phyloP scores from a whole-genome alignment of 2,329 filamentous ascomycete genomes.

The Beauveria rudraprayagi region DNA sequence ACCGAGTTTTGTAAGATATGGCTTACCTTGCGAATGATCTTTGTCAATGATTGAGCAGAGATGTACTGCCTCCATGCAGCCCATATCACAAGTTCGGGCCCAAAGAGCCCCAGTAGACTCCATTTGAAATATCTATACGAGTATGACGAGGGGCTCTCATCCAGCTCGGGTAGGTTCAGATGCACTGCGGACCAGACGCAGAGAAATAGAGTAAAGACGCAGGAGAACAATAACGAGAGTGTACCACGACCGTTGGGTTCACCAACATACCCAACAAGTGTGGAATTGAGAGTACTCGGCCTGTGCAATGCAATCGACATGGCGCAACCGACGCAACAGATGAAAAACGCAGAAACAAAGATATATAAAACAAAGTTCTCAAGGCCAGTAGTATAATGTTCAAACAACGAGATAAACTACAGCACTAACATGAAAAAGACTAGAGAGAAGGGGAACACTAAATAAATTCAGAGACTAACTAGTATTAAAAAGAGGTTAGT shows the following conservation, averaged over 20 bases:
- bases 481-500: too few relatives aligned
- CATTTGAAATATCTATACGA: conserved; percentile 18
- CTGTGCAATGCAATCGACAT: too few relatives aligned
- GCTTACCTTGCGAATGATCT: conserved; percentile 8
- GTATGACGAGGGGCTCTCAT: conserved; percentile 3
- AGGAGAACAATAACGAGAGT: conserved; percentile 22
- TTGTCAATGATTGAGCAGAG: conserved; percentile 9
- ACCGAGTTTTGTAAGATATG: background rate
- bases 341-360: too few relatives aligned
- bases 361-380: too few relatives aligned
- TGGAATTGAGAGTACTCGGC: background rate
- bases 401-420: too few relatives aligned
- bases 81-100: conserved; percentile 24
- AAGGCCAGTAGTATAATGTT: too few relatives aligned
- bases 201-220: conserved; percentile 24
- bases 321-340: too few relatives aligned
- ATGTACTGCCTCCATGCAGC: conserved; percentile 21
- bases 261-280: background rate
- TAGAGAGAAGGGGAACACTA: too few relatives aligned
- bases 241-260: conserved; percentile 23
- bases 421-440: too few relatives aligned
- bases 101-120: conserved; percentile 23
- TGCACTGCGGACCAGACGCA: conserved; percentile 29
- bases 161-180: conserved; percentile 22
- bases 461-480: too few relatives aligned